Base-by-base conservation (phyloP, 1,284 basidiomycete species). In the Melampsora abietis-canadensis region DNA sequence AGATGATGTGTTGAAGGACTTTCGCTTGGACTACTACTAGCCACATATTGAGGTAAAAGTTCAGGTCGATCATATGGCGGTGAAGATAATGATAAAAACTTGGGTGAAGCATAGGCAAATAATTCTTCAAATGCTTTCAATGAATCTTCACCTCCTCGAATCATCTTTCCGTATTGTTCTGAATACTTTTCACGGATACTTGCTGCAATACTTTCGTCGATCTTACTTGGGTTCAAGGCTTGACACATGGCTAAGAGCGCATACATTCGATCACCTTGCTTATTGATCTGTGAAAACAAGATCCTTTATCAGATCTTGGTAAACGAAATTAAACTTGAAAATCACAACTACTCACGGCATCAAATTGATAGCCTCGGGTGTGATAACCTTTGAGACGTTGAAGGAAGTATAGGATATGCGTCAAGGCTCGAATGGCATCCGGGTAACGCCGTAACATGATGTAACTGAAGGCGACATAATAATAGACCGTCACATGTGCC, bases 191-290 rank as follows among this genome's bases (percentile, higher is more conserved):
- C 95, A 81, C 92, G 92, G 76, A 94, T 91, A 74, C 90, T 91
- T 78, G 91, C 91, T 82, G 92, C 89, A 80, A 97, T 93, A 80
- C 92, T 94, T 82, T 98, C 95, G 81, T 98, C 95, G 73, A 95
- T 84, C 66, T 82, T 93, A 89, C 44, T 83, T 12, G 95, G 94
- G 30, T 93, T 93, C 14, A 98, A 86, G 0, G 92, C 91, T 79
- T 92, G 91, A 84, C 92, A 94, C 77, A 98, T 89, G 8, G 94
- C 92, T 77, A 97, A 90, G 24, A 98, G 84, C 4, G 94, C 93
- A 81, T 98, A 96, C 94, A 98, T 98, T 67, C 95, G 85, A 82
- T 98, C 95, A 10, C 92, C 94, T 34, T 91, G 94, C 85, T 97
- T 98, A 85, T 90, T 94, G 83, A 98, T 96, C 90, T 92, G 78